Conservation (phyloP, 164 flowering plant species). For the Litsea cubeba region DNA sequence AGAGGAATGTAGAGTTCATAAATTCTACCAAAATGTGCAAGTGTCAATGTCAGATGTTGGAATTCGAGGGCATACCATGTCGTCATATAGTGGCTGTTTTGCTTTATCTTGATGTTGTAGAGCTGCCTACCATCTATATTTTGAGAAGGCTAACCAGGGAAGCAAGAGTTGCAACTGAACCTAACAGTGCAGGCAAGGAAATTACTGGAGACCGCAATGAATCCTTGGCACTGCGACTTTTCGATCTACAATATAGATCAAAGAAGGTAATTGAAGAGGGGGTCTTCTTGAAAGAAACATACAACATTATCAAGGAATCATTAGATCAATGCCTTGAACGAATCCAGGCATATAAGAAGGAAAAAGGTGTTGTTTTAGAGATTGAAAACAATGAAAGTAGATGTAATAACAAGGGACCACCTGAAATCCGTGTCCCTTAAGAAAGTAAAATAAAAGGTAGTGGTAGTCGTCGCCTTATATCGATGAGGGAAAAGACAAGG, state of each 20-base stretch:
- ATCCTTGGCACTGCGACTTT: too few species aligned
- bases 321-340: not conserved
- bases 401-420: too few species aligned
- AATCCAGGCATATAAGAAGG: not conserved
- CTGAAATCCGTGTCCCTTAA: too few species aligned
- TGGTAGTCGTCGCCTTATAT: too few species aligned
- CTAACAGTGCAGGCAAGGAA: not conserved
- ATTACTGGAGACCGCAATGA: not conserved
- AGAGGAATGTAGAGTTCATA: not conserved
- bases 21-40: not conserved
- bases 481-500: too few species aligned
- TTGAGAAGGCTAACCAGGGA: not conserved
- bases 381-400: too few species aligned
- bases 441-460: too few species aligned
- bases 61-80: not conserved
- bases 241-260: not conserved
- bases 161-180: not conserved
- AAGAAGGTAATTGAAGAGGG: not conserved
- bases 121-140: not conserved
- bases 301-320: not conserved
- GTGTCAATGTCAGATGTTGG: not conserved
- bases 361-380: too few species aligned
- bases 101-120: not conserved
- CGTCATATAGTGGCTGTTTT: not conserved
- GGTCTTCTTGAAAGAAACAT: not conserved